These are phyloP conservation scores for Iris macrosiphon DNA, from an alignment of 106 monocot species.

Conservation along the genomic window DNA sequence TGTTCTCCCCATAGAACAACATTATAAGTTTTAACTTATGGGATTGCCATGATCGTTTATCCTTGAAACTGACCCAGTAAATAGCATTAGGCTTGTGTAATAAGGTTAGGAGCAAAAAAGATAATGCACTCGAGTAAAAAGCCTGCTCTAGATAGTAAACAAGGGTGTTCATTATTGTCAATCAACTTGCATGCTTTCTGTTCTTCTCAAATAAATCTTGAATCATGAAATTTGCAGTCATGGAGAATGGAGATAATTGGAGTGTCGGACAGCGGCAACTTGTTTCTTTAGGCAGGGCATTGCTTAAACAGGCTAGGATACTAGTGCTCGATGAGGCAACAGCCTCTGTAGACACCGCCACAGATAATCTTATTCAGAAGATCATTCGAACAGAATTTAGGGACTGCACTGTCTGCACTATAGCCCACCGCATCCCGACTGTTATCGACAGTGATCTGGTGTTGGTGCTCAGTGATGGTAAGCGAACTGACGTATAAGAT, in stretches of 20 bases:
- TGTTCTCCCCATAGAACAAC: not conserved
- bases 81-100: not conserved
- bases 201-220: not conserved
- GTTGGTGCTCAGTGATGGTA: constrained; percentile 90
- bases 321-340: constrained; percentile 98
- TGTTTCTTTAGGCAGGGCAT: constrained; percentile 73
- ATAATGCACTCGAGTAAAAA: not conserved
- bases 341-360: constrained; percentile 94
- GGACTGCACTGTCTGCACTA: constrained; percentile 90
- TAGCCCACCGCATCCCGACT: constrained; percentile 96
- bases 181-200: not conserved
- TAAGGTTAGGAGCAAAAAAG: not conserved
- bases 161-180: no score
- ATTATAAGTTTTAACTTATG: not conserved
- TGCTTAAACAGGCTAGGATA: constrained; percentile 82
- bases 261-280: constrained; percentile 97
- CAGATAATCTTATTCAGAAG: constrained; percentile 91
- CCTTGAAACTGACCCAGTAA: not conserved
- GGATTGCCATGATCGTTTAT: not conserved
- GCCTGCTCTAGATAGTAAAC: no score
- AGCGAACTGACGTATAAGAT: no score
- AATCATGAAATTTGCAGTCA: constrained; percentile 31
- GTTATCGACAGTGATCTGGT: constrained; percentile 96
- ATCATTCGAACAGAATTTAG: constrained; percentile 81
- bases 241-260: constrained; percentile 99